Percentiles rank a stretch among this genome's conserved stretches.
Conservation (phyloP, 176 grass and related monocot species). For the Paspalum notatum region DNA sequence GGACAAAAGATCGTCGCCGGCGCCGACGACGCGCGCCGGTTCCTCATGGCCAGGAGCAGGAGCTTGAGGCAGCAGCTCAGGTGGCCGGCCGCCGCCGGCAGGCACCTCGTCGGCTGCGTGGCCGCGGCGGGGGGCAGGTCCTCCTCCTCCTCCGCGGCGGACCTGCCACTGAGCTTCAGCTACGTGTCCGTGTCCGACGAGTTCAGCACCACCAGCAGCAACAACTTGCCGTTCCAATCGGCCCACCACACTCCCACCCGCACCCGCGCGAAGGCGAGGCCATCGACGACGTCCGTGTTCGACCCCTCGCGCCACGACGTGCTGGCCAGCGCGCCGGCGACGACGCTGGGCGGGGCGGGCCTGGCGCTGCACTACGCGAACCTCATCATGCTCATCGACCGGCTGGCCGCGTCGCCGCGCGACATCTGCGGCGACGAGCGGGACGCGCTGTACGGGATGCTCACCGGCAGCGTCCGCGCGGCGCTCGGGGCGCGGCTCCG, state of each 20-base stretch:
- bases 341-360: slow-evolving; percentile 56
- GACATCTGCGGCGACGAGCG: slow-evolving; percentile 62
- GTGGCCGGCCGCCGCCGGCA: slow-evolving; percentile 44
- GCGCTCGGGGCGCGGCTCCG: slow-evolving; percentile 56
- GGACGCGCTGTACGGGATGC: slow-evolving; percentile 73
- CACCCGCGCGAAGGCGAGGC: background rate
- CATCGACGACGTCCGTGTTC: slow-evolving; percentile 46
- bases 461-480: slow-evolving; percentile 48
- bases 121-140: slow-evolving; percentile 28
- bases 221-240: background rate
- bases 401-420: slow-evolving; percentile 49
- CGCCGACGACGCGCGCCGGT: slow-evolving; percentile 9
- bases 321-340: slow-evolving; percentile 34
- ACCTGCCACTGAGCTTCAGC: slow-evolving; percentile 34
- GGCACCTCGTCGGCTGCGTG: slow-evolving; percentile 60
- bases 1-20: too few species aligned
- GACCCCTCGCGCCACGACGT: background rate
- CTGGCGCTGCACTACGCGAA: slow-evolving; percentile 72
- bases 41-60: slow-evolving; percentile 44
- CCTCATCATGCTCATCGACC: slow-evolving; percentile 67
- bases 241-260: background rate
- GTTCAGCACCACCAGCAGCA: background rate
- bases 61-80: slow-evolving; percentile 49
- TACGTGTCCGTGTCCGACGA: background rate
- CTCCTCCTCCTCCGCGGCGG: too few species aligned